Conservation (phyloP, 345 rosid species). For the Cardamine occulta region DNA sequence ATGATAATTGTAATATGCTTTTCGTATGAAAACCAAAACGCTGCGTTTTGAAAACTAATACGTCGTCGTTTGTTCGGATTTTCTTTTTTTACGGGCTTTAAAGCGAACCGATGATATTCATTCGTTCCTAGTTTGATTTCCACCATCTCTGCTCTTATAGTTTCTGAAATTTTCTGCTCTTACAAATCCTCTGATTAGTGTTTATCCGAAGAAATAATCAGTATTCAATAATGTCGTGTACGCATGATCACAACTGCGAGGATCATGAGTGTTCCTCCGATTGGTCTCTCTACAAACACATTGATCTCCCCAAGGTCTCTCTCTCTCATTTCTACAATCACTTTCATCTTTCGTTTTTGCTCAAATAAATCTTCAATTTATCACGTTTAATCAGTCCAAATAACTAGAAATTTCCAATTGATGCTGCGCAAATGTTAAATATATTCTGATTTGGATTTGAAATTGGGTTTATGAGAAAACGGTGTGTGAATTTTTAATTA, state of each 20-base stretch:
- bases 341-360: background rate
- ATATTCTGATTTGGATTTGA: background rate
- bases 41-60: too few species aligned
- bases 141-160: too few species aligned
- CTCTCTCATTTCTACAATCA: background rate
- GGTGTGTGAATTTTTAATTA: background rate
- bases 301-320: conserved; percentile 81
- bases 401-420: background rate
- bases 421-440: background rate
- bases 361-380: background rate
- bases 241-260: conserved; percentile 90
- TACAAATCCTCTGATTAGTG: background rate
- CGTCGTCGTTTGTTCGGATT: too few species aligned
- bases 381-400: background rate
- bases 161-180: too few species aligned
- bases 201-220: background rate
- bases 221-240: conserved; percentile 63
- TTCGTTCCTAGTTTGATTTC: too few species aligned
- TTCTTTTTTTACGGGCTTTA: too few species aligned
- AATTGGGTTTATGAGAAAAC: background rate
- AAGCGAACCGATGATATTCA: too few species aligned
- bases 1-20: too few species aligned
- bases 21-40: too few species aligned
- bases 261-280: conserved; percentile 89
- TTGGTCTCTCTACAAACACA: conserved; percentile 96